Conservation (phyloP, 129 eudicot genomes). For the Helichrysum umbraculigerum region DNA sequence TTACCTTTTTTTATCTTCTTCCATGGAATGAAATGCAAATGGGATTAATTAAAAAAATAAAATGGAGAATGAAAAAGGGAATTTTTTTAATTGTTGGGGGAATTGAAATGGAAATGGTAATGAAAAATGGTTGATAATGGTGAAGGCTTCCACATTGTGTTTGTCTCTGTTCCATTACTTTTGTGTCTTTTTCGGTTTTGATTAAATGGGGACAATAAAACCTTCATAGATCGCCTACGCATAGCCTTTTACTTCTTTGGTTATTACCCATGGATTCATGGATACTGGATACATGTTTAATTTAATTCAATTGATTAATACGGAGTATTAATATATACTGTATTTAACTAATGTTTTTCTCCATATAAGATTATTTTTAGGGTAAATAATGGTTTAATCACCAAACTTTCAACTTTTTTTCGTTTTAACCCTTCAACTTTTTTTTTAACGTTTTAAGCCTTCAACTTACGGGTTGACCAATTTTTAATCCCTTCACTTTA, state of each 20-base stretch:
- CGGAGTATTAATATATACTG: too few species aligned
- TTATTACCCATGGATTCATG: conserved; percentile 2
- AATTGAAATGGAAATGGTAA: background rate
- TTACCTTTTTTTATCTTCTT: background rate
- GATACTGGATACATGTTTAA: background rate
- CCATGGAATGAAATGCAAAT: background rate
- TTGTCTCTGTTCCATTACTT: conserved; percentile 35
- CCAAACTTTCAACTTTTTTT: too few species aligned
- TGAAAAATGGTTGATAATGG: conserved; percentile 12
- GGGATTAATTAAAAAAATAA: background rate
- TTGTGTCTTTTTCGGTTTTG: conserved; percentile 33
- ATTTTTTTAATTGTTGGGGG: background rate
- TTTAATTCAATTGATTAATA: background rate
- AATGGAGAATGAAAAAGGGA: conserved; percentile 20
- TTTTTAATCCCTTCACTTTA: too few species aligned
- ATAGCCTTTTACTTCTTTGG: conserved; percentile 25
- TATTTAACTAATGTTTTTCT: too few species aligned
- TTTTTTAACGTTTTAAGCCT: too few species aligned
- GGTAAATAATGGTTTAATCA: too few species aligned
- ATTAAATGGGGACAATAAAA: conserved; percentile 37
- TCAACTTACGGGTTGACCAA: too few species aligned
- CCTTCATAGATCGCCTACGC: conserved; percentile 22
- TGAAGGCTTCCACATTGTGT: conserved; percentile 4
- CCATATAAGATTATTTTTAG: too few species aligned
- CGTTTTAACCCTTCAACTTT: too few species aligned